Evolutionary conservation across 176 grass and related monocot genomes (phyloP).

Genomic region (Eragrostis nindensis): DNA sequence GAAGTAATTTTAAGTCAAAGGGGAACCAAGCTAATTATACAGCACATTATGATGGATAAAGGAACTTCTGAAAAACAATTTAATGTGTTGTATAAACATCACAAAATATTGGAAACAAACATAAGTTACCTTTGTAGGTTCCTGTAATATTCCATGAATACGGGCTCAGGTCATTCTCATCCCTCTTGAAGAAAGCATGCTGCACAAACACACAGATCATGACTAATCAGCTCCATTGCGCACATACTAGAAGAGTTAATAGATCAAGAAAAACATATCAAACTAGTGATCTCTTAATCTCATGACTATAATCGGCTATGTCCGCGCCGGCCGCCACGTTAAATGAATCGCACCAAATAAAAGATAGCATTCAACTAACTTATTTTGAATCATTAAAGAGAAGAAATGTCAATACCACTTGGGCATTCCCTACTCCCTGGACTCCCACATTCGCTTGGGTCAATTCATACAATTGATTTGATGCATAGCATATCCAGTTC

Average conservation of each 20-base stretch:
- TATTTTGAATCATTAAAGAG: neutral
- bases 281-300: neutral
- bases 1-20: conserved; percentile 4
- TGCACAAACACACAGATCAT: conserved; percentile 39
- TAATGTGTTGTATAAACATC: neutral
- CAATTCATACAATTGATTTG: neutral
- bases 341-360: neutral
- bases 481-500: neutral
- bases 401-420: neutral
- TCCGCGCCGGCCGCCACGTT: neutral
- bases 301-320: neutral
- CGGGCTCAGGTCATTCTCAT: conserved; percentile 71
- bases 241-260: neutral
- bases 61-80: neutral
- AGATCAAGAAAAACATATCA: neutral
- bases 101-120: neutral
- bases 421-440: neutral
- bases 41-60: neutral
- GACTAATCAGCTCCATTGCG: neutral
- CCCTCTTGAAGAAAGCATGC: conserved; percentile 80
- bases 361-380: neutral
- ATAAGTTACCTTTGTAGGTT: conserved; percentile 77
- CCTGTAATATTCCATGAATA: conserved; percentile 97
- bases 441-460: neutral
- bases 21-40: neutral